Evolutionary conservation across 805 yeast species (phyloP).

Genomic region (Teunomyces stri): DNA sequence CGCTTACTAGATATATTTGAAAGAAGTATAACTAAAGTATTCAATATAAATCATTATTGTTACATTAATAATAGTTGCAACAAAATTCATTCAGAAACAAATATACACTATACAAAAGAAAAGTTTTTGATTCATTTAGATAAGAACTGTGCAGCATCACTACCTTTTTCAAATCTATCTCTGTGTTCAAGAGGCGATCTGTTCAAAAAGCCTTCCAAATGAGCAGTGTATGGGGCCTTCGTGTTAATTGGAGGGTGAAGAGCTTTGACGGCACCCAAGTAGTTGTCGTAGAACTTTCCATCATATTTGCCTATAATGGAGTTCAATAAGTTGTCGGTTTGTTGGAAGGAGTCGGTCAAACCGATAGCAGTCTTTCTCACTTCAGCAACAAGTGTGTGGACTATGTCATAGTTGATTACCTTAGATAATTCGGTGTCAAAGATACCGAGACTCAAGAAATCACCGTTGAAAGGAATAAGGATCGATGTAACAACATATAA

Average conservation of each 20-base stretch:
- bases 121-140: conserved; percentile 15
- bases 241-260: conserved; percentile 31
- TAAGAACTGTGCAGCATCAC: conserved; percentile 32
- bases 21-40: no score
- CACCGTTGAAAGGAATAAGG: conserved; percentile 34
- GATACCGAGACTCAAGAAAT: conserved; percentile 37
- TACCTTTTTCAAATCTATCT: conserved; percentile 37
- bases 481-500: conserved; percentile 33
- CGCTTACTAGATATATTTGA: no score
- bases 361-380: conserved; percentile 42
- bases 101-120: not conserved
- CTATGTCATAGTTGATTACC: conserved; percentile 21
- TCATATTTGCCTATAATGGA: conserved; percentile 42
- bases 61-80: no score
- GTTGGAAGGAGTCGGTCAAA: conserved; percentile 44
- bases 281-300: conserved; percentile 45
- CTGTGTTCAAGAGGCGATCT: conserved; percentile 35
- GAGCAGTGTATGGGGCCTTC: conserved; percentile 42
- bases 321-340: conserved; percentile 42
- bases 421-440: conserved; percentile 28
- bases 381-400: conserved; percentile 32
- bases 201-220: conserved; percentile 40
- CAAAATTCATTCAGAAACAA: not conserved
- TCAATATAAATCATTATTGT: no score
- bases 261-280: conserved; percentile 34